These are phyloP conservation scores for Alloascoidea africana DNA, from an alignment of 805 yeast genomes.

Conservation along the genomic window DNA sequence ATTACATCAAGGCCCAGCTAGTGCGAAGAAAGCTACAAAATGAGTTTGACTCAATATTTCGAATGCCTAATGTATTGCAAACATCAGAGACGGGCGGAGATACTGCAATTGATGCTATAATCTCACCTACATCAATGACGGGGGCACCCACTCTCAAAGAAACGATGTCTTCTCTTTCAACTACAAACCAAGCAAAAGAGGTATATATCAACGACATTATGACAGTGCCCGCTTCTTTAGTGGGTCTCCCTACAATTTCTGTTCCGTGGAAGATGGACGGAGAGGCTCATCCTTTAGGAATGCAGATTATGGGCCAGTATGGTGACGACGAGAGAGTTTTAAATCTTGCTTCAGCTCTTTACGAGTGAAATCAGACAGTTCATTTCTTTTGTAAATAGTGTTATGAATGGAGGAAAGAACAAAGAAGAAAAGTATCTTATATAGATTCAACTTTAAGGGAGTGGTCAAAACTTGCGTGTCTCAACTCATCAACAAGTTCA, in stretches of 20 bases:
- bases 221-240: slow-evolving; percentile 82
- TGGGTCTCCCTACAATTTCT: slow-evolving; percentile 78
- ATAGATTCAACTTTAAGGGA: too few relatives aligned
- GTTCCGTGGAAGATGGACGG: slow-evolving; percentile 35
- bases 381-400: too few relatives aligned
- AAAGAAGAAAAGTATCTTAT: too few relatives aligned
- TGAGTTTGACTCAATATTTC: slow-evolving; percentile 56
- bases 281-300: slow-evolving; percentile 30
- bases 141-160: slow-evolving; percentile 37
- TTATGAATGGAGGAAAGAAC: too few relatives aligned
- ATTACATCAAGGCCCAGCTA: slow-evolving; percentile 61
- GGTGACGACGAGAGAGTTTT: slow-evolving; percentile 66
- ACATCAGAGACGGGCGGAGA: slow-evolving; percentile 9
- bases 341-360: slow-evolving; percentile 17
- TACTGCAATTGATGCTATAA: slow-evolving; percentile 46
- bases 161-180: slow-evolving; percentile 11
- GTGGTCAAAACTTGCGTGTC: background rate
- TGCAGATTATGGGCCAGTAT: slow-evolving; percentile 75
- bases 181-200: slow-evolving; percentile 20
- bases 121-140: slow-evolving; percentile 58
- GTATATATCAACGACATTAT: slow-evolving; percentile 70
- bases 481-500: slow-evolving; percentile 60
- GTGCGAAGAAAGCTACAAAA: slow-evolving; percentile 43
- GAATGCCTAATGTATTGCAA: slow-evolving; percentile 27
- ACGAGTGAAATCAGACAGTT: slow-evolving; percentile 1